Base-by-base conservation (phyloP, 208 protist species). In the Leptomonas pyrrhocoris region DNA sequence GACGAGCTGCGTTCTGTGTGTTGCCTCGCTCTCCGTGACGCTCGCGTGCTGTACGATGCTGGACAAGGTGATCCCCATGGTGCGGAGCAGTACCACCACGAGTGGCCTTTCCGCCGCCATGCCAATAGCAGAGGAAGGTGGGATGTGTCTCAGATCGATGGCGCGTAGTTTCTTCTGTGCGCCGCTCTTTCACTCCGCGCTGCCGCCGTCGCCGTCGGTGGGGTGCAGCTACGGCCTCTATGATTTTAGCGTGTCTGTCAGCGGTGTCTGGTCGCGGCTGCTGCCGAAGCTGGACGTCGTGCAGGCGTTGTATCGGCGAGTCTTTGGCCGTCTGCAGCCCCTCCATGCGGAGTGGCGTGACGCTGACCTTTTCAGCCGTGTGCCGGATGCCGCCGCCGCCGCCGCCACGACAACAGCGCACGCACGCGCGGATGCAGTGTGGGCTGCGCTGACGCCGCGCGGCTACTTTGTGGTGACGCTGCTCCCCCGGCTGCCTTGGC, bases 181-280 rank as follows among this genome's bases (percentile, higher is more conserved):
- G 0, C 59, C 73, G 16, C 56, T 73, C 46, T 71, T 73, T 31
- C 40, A 43, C 18, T 71, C 56, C 0, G 58, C 57, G 7, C 30
- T 42, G 42, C 63, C 73, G 43, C 65, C 64, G 36, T 40, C 34
- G 15, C 58, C 65, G 1, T 55, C 65, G 1, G 65, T 71, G 1
- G 36, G 43, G 59, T 54, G 51, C 36, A 57, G 30, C 15, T 79
- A 79, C 55, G 60, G 66, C 38, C 70, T 81, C 23, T 74, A 65
- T 58, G 49, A 75, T n/a, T 81, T 81, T 21, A 54, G 61, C 66
- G 38, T 73, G 7, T 81, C 76, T 3, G 76, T 53, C 19, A 43
- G 50, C 11, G 71, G 71, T 27, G 57, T 77, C 7, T 76, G 53
- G 55, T 71, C 62, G 28, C 62, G 71, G 27, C 55, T 77, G 28